phyloP scores from a whole-genome alignment of 352 stramenopile species.

The Globisporangium camurandrum region DNA sequence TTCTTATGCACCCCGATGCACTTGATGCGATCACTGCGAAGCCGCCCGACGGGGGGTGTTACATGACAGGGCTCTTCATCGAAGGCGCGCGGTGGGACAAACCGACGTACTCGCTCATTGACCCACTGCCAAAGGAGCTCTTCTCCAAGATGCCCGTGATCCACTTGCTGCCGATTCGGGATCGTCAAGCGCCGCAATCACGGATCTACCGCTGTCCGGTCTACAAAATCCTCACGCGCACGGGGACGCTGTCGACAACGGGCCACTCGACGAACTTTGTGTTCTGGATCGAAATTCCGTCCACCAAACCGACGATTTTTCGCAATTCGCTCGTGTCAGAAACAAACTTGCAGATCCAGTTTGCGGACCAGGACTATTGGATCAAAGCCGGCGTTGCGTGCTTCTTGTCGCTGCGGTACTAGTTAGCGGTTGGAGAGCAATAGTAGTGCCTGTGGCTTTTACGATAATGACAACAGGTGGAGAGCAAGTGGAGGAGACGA shows the following conservation, averaged over 20 bases:
- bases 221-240: conserved; percentile 93
- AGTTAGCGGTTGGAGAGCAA: conserved; percentile 6
- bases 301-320: conserved; percentile 64
- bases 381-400: conserved; percentile 94
- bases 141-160: conserved; percentile 90
- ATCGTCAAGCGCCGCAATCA: conserved; percentile 66
- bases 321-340: conserved; percentile 90
- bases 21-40: conserved; percentile 28
- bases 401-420: conserved; percentile 92
- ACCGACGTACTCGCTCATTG: conserved; percentile 59
- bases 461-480: neutral
- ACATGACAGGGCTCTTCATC: conserved; percentile 88
- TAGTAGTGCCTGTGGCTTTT: neutral
- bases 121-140: conserved; percentile 89
- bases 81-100: conserved; percentile 89
- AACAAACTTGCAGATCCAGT: conserved; percentile 87
- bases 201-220: conserved; percentile 92
- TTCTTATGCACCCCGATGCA: conserved; percentile 58
- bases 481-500: too few species aligned
- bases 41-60: conserved; percentile 63
- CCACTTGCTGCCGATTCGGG: conserved; percentile 75
- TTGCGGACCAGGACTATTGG: conserved; percentile 92
- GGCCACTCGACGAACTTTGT: conserved; percentile 97
- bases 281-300: conserved; percentile 95
- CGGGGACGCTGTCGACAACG: conserved; percentile 92